A percentile compares a stretch with the other conserved stretches of the same genome.
Evolutionary conservation across 2,329 filamentous ascomycete genomes (phyloP).

Genomic region (Aspergillus sp.): DNA sequence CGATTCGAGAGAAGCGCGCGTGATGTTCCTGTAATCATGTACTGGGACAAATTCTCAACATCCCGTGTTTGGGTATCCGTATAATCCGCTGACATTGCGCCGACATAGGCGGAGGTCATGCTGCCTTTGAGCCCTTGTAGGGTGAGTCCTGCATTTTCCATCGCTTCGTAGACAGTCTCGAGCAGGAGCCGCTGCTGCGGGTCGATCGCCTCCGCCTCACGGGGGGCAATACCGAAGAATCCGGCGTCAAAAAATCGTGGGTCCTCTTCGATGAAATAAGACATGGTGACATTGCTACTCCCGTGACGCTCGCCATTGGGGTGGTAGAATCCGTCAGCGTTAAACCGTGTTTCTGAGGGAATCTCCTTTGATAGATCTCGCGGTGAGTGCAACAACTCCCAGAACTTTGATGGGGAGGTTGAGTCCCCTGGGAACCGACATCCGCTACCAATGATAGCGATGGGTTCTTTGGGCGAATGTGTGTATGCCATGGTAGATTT

Average conservation of each 20-base stretch:
- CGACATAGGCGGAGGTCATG: conserved; percentile 29
- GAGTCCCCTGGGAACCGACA: conserved; percentile 46
- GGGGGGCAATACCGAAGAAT: conserved; percentile 24
- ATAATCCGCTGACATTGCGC: conserved; percentile 26
- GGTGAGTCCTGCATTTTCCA: conserved; percentile 21
- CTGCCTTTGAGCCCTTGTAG: conserved; percentile 22
- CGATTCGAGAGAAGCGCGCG: conserved; percentile 35
- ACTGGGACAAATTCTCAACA: conserved; percentile 4
- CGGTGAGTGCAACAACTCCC: conserved; percentile 34
- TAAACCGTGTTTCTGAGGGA: conserved; percentile 24
- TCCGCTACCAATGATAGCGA: conserved; percentile 46
- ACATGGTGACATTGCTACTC: conserved; percentile 26
- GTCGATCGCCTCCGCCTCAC: conserved; percentile 33
- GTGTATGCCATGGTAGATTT: conserved; percentile 5
- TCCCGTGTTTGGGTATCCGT: conserved; percentile 10
- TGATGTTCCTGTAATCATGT: conserved; percentile 21
- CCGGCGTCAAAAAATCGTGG: conserved; percentile 19
- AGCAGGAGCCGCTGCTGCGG: conserved; percentile 25
- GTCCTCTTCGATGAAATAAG: conserved; percentile 23
- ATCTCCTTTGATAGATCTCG: conserved; percentile 14
- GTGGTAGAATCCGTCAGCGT: conserved; percentile 20
- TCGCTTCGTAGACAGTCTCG: conserved; percentile 44
- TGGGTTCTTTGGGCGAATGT: conserved; percentile 31
- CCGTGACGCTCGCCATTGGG: conserved; percentile 27
- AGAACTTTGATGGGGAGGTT: conserved; percentile 39